Conservation (phyloP, 352 stramenopile species). For the Phytophthora crassamura region DNA sequence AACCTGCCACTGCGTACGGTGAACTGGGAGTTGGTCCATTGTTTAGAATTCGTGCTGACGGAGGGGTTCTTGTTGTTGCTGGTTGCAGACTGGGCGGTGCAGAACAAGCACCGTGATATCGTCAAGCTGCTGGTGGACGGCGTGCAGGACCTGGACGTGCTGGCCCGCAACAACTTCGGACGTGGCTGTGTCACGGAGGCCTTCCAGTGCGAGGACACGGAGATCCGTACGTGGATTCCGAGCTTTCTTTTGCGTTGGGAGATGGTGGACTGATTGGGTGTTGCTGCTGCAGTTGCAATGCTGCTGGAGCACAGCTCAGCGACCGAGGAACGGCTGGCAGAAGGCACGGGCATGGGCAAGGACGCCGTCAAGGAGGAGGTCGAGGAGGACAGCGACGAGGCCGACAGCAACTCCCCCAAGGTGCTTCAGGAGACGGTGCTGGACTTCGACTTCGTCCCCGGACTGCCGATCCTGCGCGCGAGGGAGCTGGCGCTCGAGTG, state of each 20-base stretch:
- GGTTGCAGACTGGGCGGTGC: constrained; percentile 81
- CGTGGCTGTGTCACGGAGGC: constrained; percentile 84
- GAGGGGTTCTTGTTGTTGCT: constrained; percentile 12
- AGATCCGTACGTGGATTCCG: constrained; percentile 70
- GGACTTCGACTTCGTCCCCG: constrained; percentile 75
- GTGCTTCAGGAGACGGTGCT: constrained; percentile 87
- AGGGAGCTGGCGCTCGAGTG: constrained; percentile 86
- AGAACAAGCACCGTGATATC: constrained; percentile 86
- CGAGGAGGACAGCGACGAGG: constrained; percentile 64
- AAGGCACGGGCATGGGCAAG: constrained; percentile 76
- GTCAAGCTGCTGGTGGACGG: constrained; percentile 77
- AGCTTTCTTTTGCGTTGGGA: not conserved
- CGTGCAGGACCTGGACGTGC: constrained; percentile 78
- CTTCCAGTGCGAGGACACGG: constrained; percentile 84
- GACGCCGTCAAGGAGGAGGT: constrained; percentile 71
- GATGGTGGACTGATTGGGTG: not conserved
- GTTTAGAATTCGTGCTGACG: not conserved
- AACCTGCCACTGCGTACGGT: constrained; percentile 79
- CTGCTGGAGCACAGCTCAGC: constrained; percentile 84
- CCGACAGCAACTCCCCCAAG: constrained; percentile 51
- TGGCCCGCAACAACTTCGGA: constrained; percentile 85
- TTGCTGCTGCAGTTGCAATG: constrained; percentile 52
- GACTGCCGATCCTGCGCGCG: constrained; percentile 66
- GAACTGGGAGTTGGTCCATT: not conserved
- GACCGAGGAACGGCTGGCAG: constrained; percentile 76